Base-by-base conservation (phyloP, 2,329 filamentous ascomycete genomes). In the Fusarium nurragi region DNA sequence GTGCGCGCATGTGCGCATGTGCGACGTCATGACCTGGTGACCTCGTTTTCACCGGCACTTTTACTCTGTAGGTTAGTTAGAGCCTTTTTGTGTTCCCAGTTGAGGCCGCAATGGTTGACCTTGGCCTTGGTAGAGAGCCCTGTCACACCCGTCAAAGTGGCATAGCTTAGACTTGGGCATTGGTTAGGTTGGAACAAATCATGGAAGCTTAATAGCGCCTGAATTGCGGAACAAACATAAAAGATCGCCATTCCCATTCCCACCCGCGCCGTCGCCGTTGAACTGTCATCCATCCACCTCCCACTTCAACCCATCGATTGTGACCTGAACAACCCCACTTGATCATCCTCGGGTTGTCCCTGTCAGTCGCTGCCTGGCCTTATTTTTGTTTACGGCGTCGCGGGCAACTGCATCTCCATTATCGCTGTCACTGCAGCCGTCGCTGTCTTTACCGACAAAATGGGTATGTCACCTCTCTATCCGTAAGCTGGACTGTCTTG, bases 1-100 rank as follows among this genome's bases (percentile, higher is more conserved):
- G n/a, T n/a, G n/a, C n/a, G n/a, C n/a, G 28, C 18, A 26, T 23
- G 28, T 49, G 54, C 54, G 63, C 68, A 68, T 69, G 62, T 64
- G 62, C 63, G 65, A 70, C 68, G 68, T 70, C 68, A 70, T 70
- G 63, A 54, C 38, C 55, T 22, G 45, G 41, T 56, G 66, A 67
- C 58, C 61, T 51, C 34, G 37, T 47, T 51, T 30, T 30, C 14
- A 30, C 26, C 13, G 12, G 12, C 26, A 28, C 12, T 30, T 30
- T 30, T n/a, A n/a, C n/a, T n/a, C n/a, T n/a, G n/a, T n/a, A n/a
- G n/a, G n/a, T n/a, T n/a, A n/a, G 26, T 21, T 26, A 5, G 8
- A 13, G 22, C 23, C 10, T 26, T 18, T 19, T 32, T 34, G 26
- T 38, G 28, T 58, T 58, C 53, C 55, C 41, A 59, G 55, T 36